These are phyloP conservation scores for sunflower (Helianthus annuus) DNA, from an alignment of 129 eudicot species.

Conservation along the genomic window HanXRQr2.0-SUNRISE NC_035442.2:107460329-107460828, in stretches of 20 bases:
- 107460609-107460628: background rate
- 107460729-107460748: background rate
- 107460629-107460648: background rate
- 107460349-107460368: background rate
- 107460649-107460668: background rate
- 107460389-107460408: background rate
- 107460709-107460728: background rate
- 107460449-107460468: constrained; percentile 1
- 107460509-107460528: background rate
- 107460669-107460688: background rate
- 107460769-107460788: background rate
- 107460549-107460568: background rate
- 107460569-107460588: background rate
- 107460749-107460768: background rate
- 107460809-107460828: background rate
- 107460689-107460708: background rate
- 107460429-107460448: background rate
- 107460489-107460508: background rate
- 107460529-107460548: background rate
- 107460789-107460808: background rate
- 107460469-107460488: background rate
- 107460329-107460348: background rate
- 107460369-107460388: constrained; percentile 1
- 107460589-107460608: constrained; percentile 6
- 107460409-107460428: background rate